Evolutionary conservation across 2,329 filamentous ascomycete species (phyloP).

Genomic region (Bertia moriformis): DNA sequence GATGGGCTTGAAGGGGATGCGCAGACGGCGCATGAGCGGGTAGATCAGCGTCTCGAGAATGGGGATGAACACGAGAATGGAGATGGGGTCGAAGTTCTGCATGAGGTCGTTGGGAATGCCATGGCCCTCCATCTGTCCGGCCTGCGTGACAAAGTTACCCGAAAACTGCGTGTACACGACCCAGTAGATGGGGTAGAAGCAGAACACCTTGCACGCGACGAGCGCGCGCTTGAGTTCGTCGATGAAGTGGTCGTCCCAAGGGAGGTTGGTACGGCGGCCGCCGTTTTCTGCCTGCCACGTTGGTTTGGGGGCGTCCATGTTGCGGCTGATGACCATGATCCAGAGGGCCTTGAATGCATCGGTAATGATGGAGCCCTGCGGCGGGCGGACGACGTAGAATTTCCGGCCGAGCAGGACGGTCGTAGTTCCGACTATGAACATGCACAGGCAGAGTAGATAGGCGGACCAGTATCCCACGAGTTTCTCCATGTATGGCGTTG

Average conservation of each 20-base stretch:
- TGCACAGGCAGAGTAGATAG: constrained; percentile 38
- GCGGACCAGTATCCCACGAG: constrained; percentile 56
- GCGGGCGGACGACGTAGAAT: constrained; percentile 32
- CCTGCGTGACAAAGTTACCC: constrained; percentile 52
- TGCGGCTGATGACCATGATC: constrained; percentile 30
- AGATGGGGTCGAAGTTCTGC: constrained; percentile 53
- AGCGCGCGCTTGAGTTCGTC: constrained; percentile 54
- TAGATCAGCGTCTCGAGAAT: constrained; percentile 47
- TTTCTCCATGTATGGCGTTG: constrained; percentile 54
- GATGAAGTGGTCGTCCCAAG: constrained; percentile 58
- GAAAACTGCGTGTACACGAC: constrained; percentile 55
- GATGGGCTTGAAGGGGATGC: constrained; percentile 49
- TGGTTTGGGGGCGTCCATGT: constrained; percentile 48
- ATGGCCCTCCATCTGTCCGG: constrained; percentile 37
- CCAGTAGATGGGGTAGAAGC: constrained; percentile 54
- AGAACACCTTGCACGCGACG: constrained; percentile 59
- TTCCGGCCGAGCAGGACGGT: constrained; percentile 31
- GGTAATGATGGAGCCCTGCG: constrained; percentile 48
- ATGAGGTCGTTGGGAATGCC: constrained; percentile 59
- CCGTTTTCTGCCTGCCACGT: constrained; percentile 41
- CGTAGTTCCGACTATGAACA: constrained; percentile 45
- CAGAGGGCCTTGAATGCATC: constrained; percentile 48
- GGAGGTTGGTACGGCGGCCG: constrained; percentile 19
- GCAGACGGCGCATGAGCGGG: constrained; percentile 38
- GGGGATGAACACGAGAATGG: constrained; percentile 53